Evolutionary conservation across 768 basidiomycete species (phyloP), one percentile per base, ranked within the genome.

Genomic region (Trametes sanguinea): DNA sequence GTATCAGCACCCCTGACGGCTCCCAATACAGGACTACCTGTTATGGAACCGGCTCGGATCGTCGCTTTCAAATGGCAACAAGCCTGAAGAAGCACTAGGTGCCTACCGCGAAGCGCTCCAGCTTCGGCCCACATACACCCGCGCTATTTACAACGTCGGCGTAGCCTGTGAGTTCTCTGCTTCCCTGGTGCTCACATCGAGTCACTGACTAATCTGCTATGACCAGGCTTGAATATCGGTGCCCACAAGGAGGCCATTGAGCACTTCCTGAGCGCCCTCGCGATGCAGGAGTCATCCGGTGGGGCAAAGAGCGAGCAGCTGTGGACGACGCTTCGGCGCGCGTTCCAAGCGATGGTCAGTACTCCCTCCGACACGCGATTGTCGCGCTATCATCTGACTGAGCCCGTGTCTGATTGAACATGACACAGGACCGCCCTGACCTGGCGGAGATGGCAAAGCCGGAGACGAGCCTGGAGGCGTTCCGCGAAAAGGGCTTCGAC

Each of bases 11-110:
- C 32, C 57, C 17, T 33, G 45, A 45, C 10, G 42, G 16, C 9
- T 22, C 48, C 47, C 14, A 50, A 14, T 61, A 7, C 43, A 85
- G 90, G 97, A 99, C 75, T 98, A 94, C 73, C 77, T 94, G 5
- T 74, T 98, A 11, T 99, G 97, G 97, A 99, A 99, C 74, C 81
- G 97, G 53, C 78, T 97, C 13, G 97, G 97, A 5, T 97, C 95
- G 2, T 93, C 90, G 4, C 80, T 99, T 29, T 96, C 95, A 6
- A 99, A 99, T 72, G 94, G 93, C 0, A 92, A 85, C 66, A 90
- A 92, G 64, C 94, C 97, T 0, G 97, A 98, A 74, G 94, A 95
- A 73, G 95, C 96, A 3, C 76, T 94, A 8, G 90, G 89, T 14
- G 91, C 89, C 13, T 97, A 99, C 73, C 83, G 91, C 61, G 87